Percentiles rank a stretch among this genome's conserved stretches.
Evolutionary conservation across 768 basidiomycete genomes (phyloP).

Genomic region (Hirschioporus abietinus): DNA sequence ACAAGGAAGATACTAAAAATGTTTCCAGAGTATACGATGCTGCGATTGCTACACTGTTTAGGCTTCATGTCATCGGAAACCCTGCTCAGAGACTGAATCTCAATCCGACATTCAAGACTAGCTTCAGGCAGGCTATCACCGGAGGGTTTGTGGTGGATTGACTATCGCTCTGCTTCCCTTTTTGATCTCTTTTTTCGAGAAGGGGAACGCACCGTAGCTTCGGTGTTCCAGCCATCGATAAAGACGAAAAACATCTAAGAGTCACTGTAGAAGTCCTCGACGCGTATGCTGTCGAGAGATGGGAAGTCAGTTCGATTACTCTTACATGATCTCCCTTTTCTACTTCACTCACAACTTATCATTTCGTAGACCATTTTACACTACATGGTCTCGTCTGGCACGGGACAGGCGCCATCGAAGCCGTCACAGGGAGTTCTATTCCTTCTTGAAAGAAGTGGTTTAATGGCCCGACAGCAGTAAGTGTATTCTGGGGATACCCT

Average conservation of each 20-base stretch:
- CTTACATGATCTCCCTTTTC: constrained; percentile 2
- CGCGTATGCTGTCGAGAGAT: constrained; percentile 76
- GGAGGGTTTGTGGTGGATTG: constrained; percentile 58
- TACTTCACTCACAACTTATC: constrained; percentile 6
- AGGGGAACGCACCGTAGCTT: constrained; percentile 81
- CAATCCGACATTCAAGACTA: constrained; percentile 71
- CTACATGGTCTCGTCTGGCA: constrained; percentile 94
- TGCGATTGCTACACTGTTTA: constrained; percentile 55
- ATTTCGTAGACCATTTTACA: constrained; percentile 80
- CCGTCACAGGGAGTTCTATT: constrained; percentile 83
- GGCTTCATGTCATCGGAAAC: constrained; percentile 64
- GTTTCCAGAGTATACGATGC: constrained; percentile 63
- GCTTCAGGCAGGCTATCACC: constrained; percentile 77
- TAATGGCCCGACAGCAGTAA: constrained; percentile 76
- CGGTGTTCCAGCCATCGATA: constrained; percentile 61
- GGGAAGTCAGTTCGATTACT: constrained; percentile 61
- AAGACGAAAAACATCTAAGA: constrained; percentile 53
- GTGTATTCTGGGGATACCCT: constrained; percentile 18
- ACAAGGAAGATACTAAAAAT: constrained; percentile 4
- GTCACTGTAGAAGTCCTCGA: constrained; percentile 61
- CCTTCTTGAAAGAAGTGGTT: constrained; percentile 74
- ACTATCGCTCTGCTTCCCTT: background rate
- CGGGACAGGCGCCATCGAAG: constrained; percentile 64
- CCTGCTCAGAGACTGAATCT: constrained; percentile 58
- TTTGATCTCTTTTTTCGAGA: constrained; percentile 5